Evolutionary conservation across 306 rosid species (phyloP), one percentile per base, ranked within the genome.

Genomic region (Quercus rubra): DNA sequence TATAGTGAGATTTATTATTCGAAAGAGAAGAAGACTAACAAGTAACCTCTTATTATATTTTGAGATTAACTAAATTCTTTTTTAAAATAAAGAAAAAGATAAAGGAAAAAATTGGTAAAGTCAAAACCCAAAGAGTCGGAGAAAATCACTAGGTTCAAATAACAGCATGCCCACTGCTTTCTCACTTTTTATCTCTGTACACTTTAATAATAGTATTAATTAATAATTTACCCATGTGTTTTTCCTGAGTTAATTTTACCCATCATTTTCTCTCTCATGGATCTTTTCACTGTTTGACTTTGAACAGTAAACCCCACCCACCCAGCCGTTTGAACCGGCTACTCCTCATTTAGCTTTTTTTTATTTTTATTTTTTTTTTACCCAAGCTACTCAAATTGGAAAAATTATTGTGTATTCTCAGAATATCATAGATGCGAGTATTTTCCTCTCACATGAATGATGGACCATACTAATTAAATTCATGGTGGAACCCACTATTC

Each of bases 271-370:
- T 79, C 68, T 43, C 55, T 3, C 55, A 14, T 9, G 10, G 41
- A 79, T 79, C 70, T 62, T 64, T 73, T 38, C 19, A 56, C 58
- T 31, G 15, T 43, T 68, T 77, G 75, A 77, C 81, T 54, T 59
- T 77, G 78, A 77, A 78, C 63, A 17, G 25, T 52, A 46, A 79
- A 62, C 13, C 31, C 54, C 57, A 14, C 49, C 71, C 14, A 30
- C 70, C 3, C 49, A 35, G 74, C 64, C 79, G 7, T 27, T 69
- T 72, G 88, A 85, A 69, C 20, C 80, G 78, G 55, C 73, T 79
- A 20, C 28, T 43, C 71, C 25, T 31, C 43, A 17, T 10, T 6
- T 62, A 25, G 4, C 8, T 6, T 27, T 2, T 21, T 55, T 18
- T 59, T 27, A 35, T n/a, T n/a, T n/a, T n/a, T n/a, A n/a, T n/a